Percentiles rank a stretch among this genome's conserved stretches.
phyloP scores from a whole-genome alignment of 345 rosid species.

The Lepidium didymum region DNA sequence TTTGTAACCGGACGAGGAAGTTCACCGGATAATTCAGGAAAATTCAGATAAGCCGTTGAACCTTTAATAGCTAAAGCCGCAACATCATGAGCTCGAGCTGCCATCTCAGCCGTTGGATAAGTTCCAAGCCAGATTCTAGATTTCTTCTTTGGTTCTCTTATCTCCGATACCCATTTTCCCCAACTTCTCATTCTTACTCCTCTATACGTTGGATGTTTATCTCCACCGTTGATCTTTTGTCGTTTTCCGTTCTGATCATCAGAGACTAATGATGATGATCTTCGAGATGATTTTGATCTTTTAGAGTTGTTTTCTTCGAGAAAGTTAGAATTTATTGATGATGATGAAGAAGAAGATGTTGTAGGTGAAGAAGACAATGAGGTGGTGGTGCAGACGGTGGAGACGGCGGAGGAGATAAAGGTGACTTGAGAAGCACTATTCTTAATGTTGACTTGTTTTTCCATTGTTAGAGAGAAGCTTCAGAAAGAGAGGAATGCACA shows the following conservation, averaged over 20 bases:
- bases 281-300: constrained; percentile 28
- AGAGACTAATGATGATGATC: constrained; percentile 10
- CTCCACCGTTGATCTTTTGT: constrained; percentile 17
- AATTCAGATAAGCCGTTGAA: constrained; percentile 50
- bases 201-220: constrained; percentile 49
- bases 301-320: constrained; percentile 1
- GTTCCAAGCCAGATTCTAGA: constrained; percentile 89
- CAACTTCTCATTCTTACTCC: constrained; percentile 76
- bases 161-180: constrained; percentile 93
- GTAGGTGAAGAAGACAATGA: constrained; percentile 26
- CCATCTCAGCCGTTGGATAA: constrained; percentile 70
- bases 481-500: constrained; percentile 21
- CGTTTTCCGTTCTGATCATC: constrained; percentile 17
- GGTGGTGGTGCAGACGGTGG: constrained; percentile 6
- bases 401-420: neutral
- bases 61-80: constrained; percentile 79
- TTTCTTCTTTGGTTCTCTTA: constrained; percentile 68
- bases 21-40: constrained; percentile 41
- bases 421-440: constrained; percentile 34
- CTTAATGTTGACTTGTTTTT: constrained; percentile 34
- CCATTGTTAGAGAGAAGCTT: constrained; percentile 32
- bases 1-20: constrained; percentile 47
- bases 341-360: constrained; percentile 19
- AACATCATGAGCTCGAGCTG: constrained; percentile 81
- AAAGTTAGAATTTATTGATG: constrained; percentile 11